Evolutionary conservation across 2,329 filamentous ascomycete genomes (phyloP), one percentile per base, ranked within the genome.

Genomic region (Podosphaera fusca): DNA sequence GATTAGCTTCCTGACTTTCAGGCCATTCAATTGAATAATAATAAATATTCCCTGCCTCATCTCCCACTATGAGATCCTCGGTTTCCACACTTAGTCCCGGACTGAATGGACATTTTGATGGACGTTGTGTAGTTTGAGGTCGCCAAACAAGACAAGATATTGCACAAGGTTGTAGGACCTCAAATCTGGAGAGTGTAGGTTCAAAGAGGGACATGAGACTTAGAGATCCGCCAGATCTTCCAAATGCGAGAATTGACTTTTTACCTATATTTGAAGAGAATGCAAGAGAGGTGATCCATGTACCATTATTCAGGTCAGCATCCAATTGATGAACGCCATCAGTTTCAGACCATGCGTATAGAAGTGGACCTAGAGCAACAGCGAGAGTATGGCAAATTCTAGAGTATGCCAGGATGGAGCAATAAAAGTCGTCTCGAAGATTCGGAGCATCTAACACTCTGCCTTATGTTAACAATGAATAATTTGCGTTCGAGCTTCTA

Each of bases 371-470:
- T 12, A 96, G 74, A 0, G 87, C 90, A 21, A 96, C 86, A 21
- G 87, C 90, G 14, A 98, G 75, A 12, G 83, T 85, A 56, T 84
- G 78, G 55, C 80, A 78, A 6, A 79, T 84, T 46, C 76, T 69
- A 0, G 84, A 94, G 68, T 95, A 96, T 8, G 92, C 87, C 56
- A 98, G 75, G 2, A 89, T 76, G 0, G 89, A 92, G 70, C 88
- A 95, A 68, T 98, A 98, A 68, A 89, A 98, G 69, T 98, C 90
- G 64, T 96, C 88, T 58, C 87, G 81, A n/a, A 96, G 74, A 55
- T 81, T 79, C 2, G 89, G 88, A 7, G 90, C 90, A 70, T 95
- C 87, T 4, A 98, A 75, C 5, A 95, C 85, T 70, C 81, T 84
- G 60, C 8, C 14, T n/a, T 1, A 14, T 58, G 64, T 74, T 57